Evolutionary conservation across 179 eudicot species (phyloP), one percentile per base, ranked within the genome.

Genomic region (Sideroxylon spinosum): DNA sequence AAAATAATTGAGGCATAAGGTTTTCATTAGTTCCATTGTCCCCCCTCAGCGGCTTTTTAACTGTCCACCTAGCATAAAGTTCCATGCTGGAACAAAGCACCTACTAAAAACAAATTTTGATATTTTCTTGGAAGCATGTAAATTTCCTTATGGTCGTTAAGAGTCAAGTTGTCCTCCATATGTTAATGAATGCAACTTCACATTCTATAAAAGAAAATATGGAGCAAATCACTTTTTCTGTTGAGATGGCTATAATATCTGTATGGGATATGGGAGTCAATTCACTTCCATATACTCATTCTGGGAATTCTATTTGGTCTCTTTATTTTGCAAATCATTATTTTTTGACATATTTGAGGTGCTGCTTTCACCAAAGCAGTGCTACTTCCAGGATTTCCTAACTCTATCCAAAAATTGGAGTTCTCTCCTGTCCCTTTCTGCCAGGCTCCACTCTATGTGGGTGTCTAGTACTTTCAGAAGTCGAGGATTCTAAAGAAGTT

Each of bases 401-500:
- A n/a, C n/a, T n/a, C n/a, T n/a, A n/a, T n/a, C n/a, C n/a, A n/a
- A n/a, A n/a, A n/a, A n/a, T n/a, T n/a, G n/a, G n/a, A n/a, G n/a
- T n/a, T n/a, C n/a, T n/a, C n/a, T n/a, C n/a, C n/a, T n/a, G n/a
- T n/a, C n/a, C n/a, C n/a, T n/a, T n/a, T n/a, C n/a, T n/a, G n/a
- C n/a, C n/a, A n/a, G n/a, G n/a, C n/a, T n/a, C n/a, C n/a, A n/a
- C n/a, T n/a, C n/a, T n/a, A n/a, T n/a, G n/a, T n/a, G n/a, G n/a
- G n/a, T n/a, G n/a, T n/a, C n/a, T n/a, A n/a, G 71, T 80, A 32
- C 74, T 74, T 80, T 53, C 82, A 32, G 91, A 80, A 74, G 82
- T 71, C 53, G 91, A 86, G 78, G 90, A 86, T 66, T 72, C 89
- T 75, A 83, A 78, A 84, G 91, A 83, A 61, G 81, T 64, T 78